Percentiles rank a stretch among this genome's conserved stretches.
Conservation (phyloP, 306 rosid species). For the Pyrus bretschneideri region DNA sequence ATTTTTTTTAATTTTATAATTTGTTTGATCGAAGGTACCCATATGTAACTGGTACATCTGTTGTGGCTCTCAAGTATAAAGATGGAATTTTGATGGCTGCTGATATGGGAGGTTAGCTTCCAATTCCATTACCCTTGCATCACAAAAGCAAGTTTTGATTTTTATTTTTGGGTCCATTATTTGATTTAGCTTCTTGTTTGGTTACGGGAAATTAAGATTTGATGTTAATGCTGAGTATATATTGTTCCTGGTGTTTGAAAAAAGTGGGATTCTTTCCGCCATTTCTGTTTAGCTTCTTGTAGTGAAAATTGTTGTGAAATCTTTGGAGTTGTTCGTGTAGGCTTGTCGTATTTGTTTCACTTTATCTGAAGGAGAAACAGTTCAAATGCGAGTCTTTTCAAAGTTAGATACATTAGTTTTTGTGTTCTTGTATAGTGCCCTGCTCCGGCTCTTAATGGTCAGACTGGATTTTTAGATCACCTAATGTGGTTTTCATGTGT, state of each 20-base stretch:
- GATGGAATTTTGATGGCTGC: slow-evolving; percentile 93
- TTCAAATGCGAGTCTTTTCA: not conserved
- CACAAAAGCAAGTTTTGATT: not conserved
- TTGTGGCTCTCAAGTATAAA: slow-evolving; percentile 82
- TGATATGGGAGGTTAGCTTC: slow-evolving; percentile 82
- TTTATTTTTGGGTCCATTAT: not conserved
- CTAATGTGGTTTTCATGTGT: not conserved
- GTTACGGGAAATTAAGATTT: not conserved
- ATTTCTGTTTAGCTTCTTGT: not conserved
- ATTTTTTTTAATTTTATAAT: not conserved
- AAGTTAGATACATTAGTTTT: not conserved
- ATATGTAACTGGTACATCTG: slow-evolving; percentile 86
- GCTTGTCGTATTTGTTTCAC: not conserved
- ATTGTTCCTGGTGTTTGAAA: not conserved
- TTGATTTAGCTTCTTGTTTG: not conserved
- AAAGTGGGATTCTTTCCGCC: not conserved
- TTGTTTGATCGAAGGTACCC: slow-evolving; percentile 54
- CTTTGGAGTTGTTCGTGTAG: not conserved
- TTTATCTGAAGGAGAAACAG: not conserved
- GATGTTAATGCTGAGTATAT: not conserved
- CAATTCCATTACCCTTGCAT: not conserved
- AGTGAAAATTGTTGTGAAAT: not conserved
- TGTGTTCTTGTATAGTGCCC: too few relatives aligned
- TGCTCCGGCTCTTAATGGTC: not conserved
- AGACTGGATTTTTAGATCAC: not conserved